These are phyloP conservation scores for Wickerhamiella hasegawae DNA, from an alignment of 805 yeast genomes.

Conservation along the genomic window DNA sequence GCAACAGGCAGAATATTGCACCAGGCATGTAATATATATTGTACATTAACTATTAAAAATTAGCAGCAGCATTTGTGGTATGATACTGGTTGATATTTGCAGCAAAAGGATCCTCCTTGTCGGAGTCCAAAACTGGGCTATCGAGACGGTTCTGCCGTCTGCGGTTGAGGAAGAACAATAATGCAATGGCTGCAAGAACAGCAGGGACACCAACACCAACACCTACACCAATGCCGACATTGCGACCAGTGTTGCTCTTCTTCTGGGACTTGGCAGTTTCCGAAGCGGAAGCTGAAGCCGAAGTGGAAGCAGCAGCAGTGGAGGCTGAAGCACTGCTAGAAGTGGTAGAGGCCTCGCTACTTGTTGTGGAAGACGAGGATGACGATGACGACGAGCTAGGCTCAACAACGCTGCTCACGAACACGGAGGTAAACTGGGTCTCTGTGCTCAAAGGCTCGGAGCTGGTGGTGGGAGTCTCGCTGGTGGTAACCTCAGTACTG, in stretches of 20 bases:
- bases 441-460: too few species aligned
- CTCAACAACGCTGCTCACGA: neutral
- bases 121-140: conserved; percentile 13
- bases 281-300: conserved; percentile 2
- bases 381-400: neutral
- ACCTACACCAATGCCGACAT: conserved; percentile 49
- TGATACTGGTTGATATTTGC: conserved; percentile 25
- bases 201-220: conserved; percentile 60
- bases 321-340: neutral
- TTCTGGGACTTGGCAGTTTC: neutral
- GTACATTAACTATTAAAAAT: too few species aligned
- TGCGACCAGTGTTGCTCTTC: conserved; percentile 16
- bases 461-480: neutral
- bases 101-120: conserved; percentile 20
- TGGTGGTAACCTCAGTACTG: neutral
- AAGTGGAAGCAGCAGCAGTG: neutral
- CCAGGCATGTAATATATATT: too few species aligned
- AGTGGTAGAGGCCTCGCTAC: neutral
- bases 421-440: too few species aligned
- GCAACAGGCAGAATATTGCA: too few species aligned
- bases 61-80: conserved; percentile 21
- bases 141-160: conserved; percentile 8
- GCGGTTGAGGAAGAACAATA: conserved; percentile 4
- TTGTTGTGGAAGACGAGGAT: neutral
- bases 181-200: conserved; percentile 25